Base-by-base conservation (phyloP, 106 monocot genomes). In the Amphibolis antarctica region DNA sequence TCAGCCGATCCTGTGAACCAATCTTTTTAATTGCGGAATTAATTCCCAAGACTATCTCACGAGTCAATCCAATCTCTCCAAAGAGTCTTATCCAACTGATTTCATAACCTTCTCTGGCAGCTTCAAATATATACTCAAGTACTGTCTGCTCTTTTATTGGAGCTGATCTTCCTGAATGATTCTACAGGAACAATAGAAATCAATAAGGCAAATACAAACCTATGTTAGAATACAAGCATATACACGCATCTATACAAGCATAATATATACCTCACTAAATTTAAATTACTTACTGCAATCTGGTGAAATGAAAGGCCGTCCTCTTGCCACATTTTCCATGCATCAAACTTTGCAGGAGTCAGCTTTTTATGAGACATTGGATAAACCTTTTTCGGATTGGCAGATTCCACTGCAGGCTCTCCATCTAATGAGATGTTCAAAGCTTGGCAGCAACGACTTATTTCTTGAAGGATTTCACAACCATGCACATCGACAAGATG, bases 271-370 rank as follows among this genome's bases (percentile, higher is more conserved):
- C 46, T 22, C 26, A 64, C 17, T 27, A 28, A 9, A 20, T 28
- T 26, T 54, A 29, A 59, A 64, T 28, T 18, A 76, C 90, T 80
- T 74, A 98, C 90, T 55, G 87, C 84, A 60, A 98, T 75, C 76
- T 90, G 53, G 15, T 77, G 76, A 65, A 96, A 66, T 30, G 90
- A 83, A 66, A 78, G 55, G 30, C 75, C 74, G 64, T 57, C 62
- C 10, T 75, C 67, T 50, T 96, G 83, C 96, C 96, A 98, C 79
- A 80, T 59, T 85, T 67, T 78, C 96, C 96, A 98, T 65, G 90
- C 84, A 60, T 85, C 78, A 51, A 70, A 71, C 64, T 79, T 98
- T 45, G 87, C 82, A 42, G 82, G 66, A 66, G 74, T 67, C 22
- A 84, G 27, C 50, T 72, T 87, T 78, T 26, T 82, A 18, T 72